A percentile compares a stretch with the other conserved stretches of the same genome.
Conservation (phyloP, 768 basidiomycete genomes). For the Mycena capillaripes region DNA sequence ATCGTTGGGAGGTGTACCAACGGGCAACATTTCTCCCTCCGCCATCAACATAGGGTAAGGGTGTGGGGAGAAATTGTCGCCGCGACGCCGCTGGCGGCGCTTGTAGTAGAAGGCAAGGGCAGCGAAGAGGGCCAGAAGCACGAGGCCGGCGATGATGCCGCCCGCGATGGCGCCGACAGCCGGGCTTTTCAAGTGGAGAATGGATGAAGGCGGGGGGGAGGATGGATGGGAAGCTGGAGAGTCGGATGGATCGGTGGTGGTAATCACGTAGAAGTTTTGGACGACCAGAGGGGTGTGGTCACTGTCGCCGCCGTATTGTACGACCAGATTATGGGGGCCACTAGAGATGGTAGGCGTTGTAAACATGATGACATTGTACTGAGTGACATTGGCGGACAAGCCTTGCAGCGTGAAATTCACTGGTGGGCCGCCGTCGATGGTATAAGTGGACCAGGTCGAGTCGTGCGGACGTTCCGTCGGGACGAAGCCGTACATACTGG, state of each 20-base stretch:
- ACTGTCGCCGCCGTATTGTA: conserved; percentile 34
- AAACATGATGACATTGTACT: conserved; percentile 42
- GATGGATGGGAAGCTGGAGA: conserved; percentile 1
- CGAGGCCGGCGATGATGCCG: conserved; percentile 31
- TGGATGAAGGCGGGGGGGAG: background rate
- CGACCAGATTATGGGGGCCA: conserved; percentile 39
- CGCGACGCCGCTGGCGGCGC: conserved; percentile 14
- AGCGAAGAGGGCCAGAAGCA: background rate
- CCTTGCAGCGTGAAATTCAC: conserved; percentile 25
- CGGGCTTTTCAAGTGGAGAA: background rate
- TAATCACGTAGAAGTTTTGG: conserved; percentile 33
- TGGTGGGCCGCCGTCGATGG: conserved; percentile 41
- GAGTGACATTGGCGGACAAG: conserved; percentile 10
- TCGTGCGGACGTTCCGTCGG: conserved; percentile 37
- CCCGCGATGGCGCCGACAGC: conserved; percentile 35
- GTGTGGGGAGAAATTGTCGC: background rate
- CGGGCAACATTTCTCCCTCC: background rate
- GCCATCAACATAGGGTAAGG: background rate
- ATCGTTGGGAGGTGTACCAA: too few relatives aligned
- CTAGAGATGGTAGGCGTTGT: conserved; percentile 31
- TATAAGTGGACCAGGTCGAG: conserved; percentile 41
- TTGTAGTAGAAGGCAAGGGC: conserved; percentile 2
- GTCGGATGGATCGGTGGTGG: background rate
- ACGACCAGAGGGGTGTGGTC: conserved; percentile 39
- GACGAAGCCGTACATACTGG: conserved; percentile 41